A percentile compares a stretch with the other conserved stretches of the same genome.
These are phyloP conservation scores for Candida mesenterica DNA, from an alignment of 1,139 yeast genomes.

Conservation along the genomic window DNA sequence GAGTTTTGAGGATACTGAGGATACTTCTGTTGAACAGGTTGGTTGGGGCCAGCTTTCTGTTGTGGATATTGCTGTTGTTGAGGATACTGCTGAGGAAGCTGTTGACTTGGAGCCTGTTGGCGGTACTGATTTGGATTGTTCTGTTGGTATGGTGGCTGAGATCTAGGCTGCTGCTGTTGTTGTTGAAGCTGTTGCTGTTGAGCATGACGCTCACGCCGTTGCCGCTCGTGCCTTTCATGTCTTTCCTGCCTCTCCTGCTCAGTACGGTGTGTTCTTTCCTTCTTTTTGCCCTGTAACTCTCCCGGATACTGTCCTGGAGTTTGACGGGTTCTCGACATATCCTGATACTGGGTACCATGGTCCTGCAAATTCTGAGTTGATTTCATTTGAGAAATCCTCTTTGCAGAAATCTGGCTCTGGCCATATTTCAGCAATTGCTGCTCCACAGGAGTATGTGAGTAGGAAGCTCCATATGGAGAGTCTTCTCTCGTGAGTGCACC, in stretches of 20 bases:
- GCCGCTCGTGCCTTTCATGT: constrained; percentile 2
- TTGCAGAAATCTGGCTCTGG: constrained; percentile 12
- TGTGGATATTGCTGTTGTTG: not conserved
- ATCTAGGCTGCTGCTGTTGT: not conserved
- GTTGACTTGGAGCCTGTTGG: not conserved
- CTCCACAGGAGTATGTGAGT: constrained; percentile 15
- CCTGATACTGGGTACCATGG: constrained; percentile 4
- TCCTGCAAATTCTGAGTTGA: constrained; percentile 11
- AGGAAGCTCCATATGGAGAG: constrained; percentile 22
- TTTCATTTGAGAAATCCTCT: constrained; percentile 13
- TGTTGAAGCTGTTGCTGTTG: not conserved
- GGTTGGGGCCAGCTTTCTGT: constrained; percentile 2
- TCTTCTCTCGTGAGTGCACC: constrained; percentile 10
- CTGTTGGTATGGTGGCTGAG: not conserved
- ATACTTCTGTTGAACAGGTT: constrained; percentile 1
- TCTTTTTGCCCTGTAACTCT: not conserved
- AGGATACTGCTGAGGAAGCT: constrained; percentile 1
- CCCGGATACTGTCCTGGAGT: constrained; percentile 8
- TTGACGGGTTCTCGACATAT: constrained; percentile 10
- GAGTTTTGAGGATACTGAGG: constrained; percentile 12
- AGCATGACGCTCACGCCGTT: constrained; percentile 2
- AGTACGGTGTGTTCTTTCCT: not conserved
- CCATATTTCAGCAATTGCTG: constrained; percentile 13
- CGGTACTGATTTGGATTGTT: not conserved
- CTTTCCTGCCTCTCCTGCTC: constrained; percentile 2